Evolutionary conservation across 2,329 filamentous ascomycete genomes (phyloP), one percentile per base, ranked within the genome.

Genomic region (Ophiostoma sp.): DNA sequence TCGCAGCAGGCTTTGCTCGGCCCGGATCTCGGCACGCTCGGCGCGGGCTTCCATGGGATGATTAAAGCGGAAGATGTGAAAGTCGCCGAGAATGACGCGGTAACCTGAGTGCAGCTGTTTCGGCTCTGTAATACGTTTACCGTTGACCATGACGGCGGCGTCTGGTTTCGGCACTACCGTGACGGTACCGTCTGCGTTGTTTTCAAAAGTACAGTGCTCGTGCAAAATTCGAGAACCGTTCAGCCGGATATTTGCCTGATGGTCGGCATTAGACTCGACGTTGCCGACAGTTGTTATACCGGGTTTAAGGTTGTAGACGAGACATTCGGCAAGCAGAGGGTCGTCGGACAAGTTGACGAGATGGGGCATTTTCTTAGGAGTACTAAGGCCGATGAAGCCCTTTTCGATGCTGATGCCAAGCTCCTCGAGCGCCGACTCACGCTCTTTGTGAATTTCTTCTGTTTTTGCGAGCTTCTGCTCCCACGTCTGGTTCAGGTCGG

Each of bases 291-390:
- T 94, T 0, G 95, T 99, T 10, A 88, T 91, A 41, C 95, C 95
- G 7, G 95, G 94, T 79, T 99, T 99, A 75, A 99, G 86, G 76
- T 99, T 99, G 82, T 99, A 99, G 54, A 99, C 93, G 71, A 99
- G 83, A 80, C 95, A 99, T 81, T 99, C 95, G 5, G 94, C 94
- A 64, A 99, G 85, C 41, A 99, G 84, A 10, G 95, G 95, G 77
- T 95, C 92, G 77, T 95, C 92, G n/a, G 94, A 97, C 75, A 99
- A 81, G 78, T 99, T 99, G 80, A 99, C 95, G 80, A 99, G 82
- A 87, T 99, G 95, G 10, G 95, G 95, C 92, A 98, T 99, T 81
- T 97, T 97, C 82, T 99, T 99, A 0, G 95, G 95, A 27, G 94
- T 98, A 72, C 93, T 94, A 72, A 99, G 83, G 17, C 95, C 95